phyloP scores from a whole-genome alignment of 2,329 filamentous ascomycete genomes.

The Exophiala sp. region DNA sequence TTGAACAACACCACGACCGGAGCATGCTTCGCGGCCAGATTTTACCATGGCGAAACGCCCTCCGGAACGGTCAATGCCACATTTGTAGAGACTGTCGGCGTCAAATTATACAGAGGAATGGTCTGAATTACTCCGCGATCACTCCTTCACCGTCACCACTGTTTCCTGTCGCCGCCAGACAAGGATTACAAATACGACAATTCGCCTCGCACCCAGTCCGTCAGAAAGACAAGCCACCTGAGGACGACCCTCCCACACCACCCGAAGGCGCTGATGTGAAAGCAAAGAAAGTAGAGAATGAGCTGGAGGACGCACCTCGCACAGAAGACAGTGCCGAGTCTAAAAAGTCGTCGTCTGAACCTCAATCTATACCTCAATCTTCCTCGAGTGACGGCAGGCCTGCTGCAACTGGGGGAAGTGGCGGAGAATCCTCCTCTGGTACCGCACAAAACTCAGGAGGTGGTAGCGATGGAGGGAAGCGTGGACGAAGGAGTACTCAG shows the following conservation, averaged over 20 bases:
- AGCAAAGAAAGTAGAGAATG: slow-evolving; percentile 44
- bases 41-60: slow-evolving; percentile 62
- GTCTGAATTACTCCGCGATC: slow-evolving; percentile 2
- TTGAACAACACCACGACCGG: slow-evolving; percentile 2
- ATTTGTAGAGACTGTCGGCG: slow-evolving; percentile 28
- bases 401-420: slow-evolving; percentile 28
- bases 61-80: slow-evolving; percentile 47
- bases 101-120: slow-evolving; percentile 19
- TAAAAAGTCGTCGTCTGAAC: slow-evolving; percentile 50
- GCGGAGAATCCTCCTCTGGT: slow-evolving; percentile 45
- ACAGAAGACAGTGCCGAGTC: slow-evolving; percentile 34
- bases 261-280: slow-evolving; percentile 43
- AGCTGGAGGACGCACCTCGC: slow-evolving; percentile 34
- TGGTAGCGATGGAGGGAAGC: slow-evolving; percentile 62
- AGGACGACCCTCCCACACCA: slow-evolving; percentile 37
- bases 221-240: slow-evolving; percentile 56
- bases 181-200: slow-evolving; percentile 34
- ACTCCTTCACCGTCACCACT: slow-evolving; percentile 8
- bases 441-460: slow-evolving; percentile 36
- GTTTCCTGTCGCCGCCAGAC: slow-evolving; percentile 3
- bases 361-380: slow-evolving; percentile 39
- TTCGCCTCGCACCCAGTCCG: slow-evolving; percentile 47
- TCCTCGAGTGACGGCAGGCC: slow-evolving; percentile 44
- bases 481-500: slow-evolving; percentile 65
- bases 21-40: slow-evolving; percentile 64